Evolutionary conservation across 2,329 filamentous ascomycete species (phyloP).

Genomic region (Talaromyces verruculosus): DNA sequence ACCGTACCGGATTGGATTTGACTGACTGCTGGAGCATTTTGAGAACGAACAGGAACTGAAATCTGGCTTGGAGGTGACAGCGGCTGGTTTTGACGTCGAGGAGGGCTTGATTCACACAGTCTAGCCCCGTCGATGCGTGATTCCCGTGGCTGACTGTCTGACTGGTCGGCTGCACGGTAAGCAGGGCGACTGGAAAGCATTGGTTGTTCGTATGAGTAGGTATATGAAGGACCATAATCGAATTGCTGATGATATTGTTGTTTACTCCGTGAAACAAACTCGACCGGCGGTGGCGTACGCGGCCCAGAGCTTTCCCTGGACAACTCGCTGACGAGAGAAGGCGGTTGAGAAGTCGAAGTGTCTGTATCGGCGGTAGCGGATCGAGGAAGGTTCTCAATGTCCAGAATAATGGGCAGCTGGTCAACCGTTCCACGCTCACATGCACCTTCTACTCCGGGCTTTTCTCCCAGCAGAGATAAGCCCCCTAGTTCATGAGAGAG

Average conservation of each 20-base stretch:
- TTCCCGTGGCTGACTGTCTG: slow-evolving; percentile 7
- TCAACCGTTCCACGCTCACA: slow-evolving; percentile 43
- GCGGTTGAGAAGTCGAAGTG: slow-evolving; percentile 23
- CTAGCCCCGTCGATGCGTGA: background rate
- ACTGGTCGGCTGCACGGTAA: background rate
- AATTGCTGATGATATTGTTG: background rate
- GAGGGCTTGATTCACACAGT: slow-evolving; percentile 15
- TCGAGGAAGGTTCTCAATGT: slow-evolving; percentile 29
- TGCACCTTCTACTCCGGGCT: slow-evolving; percentile 36
- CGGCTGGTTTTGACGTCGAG: background rate
- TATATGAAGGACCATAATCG: background rate
- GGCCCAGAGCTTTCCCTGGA: slow-evolving; percentile 33
- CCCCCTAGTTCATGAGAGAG: slow-evolving; percentile 43
- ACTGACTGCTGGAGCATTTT: background rate
- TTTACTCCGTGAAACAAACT: background rate
- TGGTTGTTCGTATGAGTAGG: background rate
- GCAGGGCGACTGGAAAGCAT: background rate
- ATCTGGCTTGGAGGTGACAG: slow-evolving; percentile 9
- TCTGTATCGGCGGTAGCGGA: slow-evolving; percentile 23
- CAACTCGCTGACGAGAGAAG: slow-evolving; percentile 27
- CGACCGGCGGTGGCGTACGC: slow-evolving; percentile 28
- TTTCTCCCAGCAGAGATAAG: slow-evolving; percentile 32
- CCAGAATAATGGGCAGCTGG: slow-evolving; percentile 46
- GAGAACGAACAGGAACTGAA: background rate
- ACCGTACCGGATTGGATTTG: background rate